These are phyloP conservation scores for Flaveria ramosissima DNA, from an alignment of 129 eudicot species.

Conservation along the genomic window DNA sequence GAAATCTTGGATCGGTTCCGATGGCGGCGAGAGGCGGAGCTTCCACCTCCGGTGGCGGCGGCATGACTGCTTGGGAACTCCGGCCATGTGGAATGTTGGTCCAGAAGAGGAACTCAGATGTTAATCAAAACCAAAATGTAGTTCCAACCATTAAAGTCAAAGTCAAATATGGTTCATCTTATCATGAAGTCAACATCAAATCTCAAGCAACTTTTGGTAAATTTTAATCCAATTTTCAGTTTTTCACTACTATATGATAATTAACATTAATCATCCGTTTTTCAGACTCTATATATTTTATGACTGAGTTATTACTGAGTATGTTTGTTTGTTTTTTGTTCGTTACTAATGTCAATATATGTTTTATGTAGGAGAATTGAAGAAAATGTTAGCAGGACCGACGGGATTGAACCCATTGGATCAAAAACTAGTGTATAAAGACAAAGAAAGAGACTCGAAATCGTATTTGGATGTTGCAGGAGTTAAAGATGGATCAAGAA, in stretches of 20 bases:
- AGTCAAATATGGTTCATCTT: constrained; percentile 71
- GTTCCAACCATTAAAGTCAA: constrained; percentile 66
- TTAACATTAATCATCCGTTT: no score
- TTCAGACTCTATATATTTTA: no score
- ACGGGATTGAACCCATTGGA: constrained; percentile 75
- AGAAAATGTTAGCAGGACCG: constrained; percentile 69
- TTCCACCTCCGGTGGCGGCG: constrained; percentile 32
- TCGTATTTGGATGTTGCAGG: constrained; percentile 69
- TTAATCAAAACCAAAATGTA: constrained; percentile 38
- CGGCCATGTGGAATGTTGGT: constrained; percentile 96
- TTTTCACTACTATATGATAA: not conserved
- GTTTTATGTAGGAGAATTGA: constrained; percentile 67
- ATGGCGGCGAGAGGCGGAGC: constrained; percentile 36
- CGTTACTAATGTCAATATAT: no score
- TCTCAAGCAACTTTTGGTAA: constrained; percentile 89
- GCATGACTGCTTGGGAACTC: constrained; percentile 59
- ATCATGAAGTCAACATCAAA: constrained; percentile 65
- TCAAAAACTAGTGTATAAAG: constrained; percentile 70
- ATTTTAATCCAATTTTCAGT: not conserved
- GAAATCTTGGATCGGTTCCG: constrained; percentile 35
- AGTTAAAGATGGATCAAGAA: constrained; percentile 74
- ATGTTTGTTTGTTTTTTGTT: not conserved
- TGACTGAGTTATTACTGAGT: not conserved
- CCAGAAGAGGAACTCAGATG: constrained; percentile 81
- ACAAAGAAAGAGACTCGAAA: constrained; percentile 83